Evolutionary conservation across 2,329 filamentous ascomycete species (phyloP), one percentile per base, ranked within the genome.

Genomic region (Talaromyces sp.): DNA sequence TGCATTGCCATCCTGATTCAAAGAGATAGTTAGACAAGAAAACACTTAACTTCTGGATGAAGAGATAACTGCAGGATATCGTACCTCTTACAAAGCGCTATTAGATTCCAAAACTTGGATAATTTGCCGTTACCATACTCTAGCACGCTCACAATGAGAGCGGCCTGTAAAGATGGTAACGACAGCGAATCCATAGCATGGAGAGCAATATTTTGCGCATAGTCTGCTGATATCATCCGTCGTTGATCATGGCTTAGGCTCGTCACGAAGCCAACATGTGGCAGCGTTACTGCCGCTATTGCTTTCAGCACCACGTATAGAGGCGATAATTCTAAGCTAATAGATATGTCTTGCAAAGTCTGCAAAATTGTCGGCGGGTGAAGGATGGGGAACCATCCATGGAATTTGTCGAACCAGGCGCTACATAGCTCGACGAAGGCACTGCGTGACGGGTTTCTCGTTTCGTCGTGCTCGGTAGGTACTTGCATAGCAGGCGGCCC

Each of bases 61-160:
- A n/a, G 6, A 6, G 14, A 7, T 14, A 38, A 38, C 2, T 38
- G 35, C n/a, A 38, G 35, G 12, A 38, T 4, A n/a, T 1, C 5
- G 48, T 54, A 70, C 67, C 69, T 64, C 62, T 71, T 72, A 38
- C 68, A 69, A n/a, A 73, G 60, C 5, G 72, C 72, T 19, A 74
- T 62, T 14, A 72, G 54, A 54, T 72, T 74, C 68, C 70, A 73
- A 53, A 70, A 70, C 52, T 72, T 68, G 10, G 65, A 68, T 19
- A 74, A 54, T 35, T 65, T 66, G 7, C 71, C 70, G 8, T 66
- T 65, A 14, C 70, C 70, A 60, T 69, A 72, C 11, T 71, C 69
- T 4, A 67, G 58, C 17, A 68, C 67, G 3, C 68, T 69, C 14
- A 73, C 56, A 26, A 73, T 70, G 19, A 74, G 58, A 1, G 72